Evolutionary conservation across 2,329 filamentous ascomycete genomes (phyloP).

Genomic region (Cryphonectria japonica): DNA sequence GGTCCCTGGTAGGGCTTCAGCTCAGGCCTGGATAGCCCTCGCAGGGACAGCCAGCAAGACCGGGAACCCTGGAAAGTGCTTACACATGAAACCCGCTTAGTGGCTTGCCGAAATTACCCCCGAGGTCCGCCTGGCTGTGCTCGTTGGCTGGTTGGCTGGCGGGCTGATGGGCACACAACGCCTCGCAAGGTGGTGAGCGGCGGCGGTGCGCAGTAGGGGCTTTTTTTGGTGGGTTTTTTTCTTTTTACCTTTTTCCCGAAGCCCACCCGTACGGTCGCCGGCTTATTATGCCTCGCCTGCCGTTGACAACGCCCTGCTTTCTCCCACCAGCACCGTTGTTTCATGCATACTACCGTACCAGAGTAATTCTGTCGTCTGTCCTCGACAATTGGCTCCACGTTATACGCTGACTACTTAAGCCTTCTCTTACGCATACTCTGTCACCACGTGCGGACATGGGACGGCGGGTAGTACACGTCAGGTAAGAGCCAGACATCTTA

Average conservation of each 20-base stretch:
- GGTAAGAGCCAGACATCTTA: slow-evolving; percentile 16
- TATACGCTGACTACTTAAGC: not conserved
- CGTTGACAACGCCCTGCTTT: not conserved
- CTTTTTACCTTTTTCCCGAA: not conserved
- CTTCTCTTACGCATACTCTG: not conserved
- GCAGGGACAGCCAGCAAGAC: not conserved
- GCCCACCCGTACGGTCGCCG: not conserved
- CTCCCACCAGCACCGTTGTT: not conserved
- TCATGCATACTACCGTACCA: slow-evolving; percentile 6
- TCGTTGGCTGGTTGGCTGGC: not conserved
- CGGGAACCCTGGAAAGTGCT: slow-evolving; percentile 1
- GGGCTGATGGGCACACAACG: not conserved
- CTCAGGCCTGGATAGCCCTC: not conserved
- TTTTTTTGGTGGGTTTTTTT: not conserved
- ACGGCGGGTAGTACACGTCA: slow-evolving; percentile 5
- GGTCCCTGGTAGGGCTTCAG: not conserved
- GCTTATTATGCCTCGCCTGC: not conserved
- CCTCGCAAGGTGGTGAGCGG: not conserved
- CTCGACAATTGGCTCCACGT: not conserved
- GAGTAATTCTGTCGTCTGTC: not conserved
- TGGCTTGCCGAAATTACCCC: slow-evolving; percentile 9
- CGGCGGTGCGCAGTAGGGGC: not conserved
- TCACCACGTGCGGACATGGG: slow-evolving; percentile 12
- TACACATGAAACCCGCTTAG: slow-evolving; percentile 14
- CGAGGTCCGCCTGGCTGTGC: not conserved